Base-by-base conservation (phyloP, 768 basidiomycete species). In the Tulasnella sp. region DNA sequence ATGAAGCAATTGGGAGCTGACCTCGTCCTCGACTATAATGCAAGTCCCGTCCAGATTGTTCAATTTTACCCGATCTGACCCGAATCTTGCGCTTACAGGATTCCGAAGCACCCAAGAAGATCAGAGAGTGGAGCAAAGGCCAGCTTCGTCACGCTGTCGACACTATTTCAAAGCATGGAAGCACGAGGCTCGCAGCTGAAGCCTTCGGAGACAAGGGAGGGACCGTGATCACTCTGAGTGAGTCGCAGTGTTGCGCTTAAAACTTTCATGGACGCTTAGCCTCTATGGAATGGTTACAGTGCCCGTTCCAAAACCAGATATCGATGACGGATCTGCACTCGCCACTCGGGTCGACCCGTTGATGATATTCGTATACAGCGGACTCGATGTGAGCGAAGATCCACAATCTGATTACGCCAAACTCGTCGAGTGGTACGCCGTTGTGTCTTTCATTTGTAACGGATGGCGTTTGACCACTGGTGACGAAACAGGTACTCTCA, bases 1-100 rank as follows among this genome's bases (percentile, higher is more conserved):
- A 73, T 85, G 32, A 79, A 79, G 62, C 72, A 77, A 1, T 75
- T 83, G 6, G 85, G 86, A 3, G 86, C 84, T 1, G 79, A 81
- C 41, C 80, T 79, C 4, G 80, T 83, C 5, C 81, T 83, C 71
- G 83, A 84, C 74, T 77, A 81, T 73, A 77, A 76, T 35, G 75
- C 35, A 47, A 22, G 26, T 5, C 1, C 5, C n/a, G 22, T 59
- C 22, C 4, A 29, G 22, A 29, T 11, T 29, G 4, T 5, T 8
- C 22, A 3, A 29, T 29, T 11, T 3, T 59, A 44, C n/a, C n/a
- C n/a, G n/a, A n/a, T n/a, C n/a, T n/a, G n/a, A n/a, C n/a, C n/a
- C n/a, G n/a, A n/a, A 2, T 9, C 12, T 34, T 1, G 3, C 26
- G 16, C 22, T 5, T 52, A 2, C 52, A 70, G 41, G 75, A 75